These are phyloP conservation scores for Sugiyamaella sp. DNA, from an alignment of 1,139 yeast genomes.

Conservation along the genomic window DNA sequence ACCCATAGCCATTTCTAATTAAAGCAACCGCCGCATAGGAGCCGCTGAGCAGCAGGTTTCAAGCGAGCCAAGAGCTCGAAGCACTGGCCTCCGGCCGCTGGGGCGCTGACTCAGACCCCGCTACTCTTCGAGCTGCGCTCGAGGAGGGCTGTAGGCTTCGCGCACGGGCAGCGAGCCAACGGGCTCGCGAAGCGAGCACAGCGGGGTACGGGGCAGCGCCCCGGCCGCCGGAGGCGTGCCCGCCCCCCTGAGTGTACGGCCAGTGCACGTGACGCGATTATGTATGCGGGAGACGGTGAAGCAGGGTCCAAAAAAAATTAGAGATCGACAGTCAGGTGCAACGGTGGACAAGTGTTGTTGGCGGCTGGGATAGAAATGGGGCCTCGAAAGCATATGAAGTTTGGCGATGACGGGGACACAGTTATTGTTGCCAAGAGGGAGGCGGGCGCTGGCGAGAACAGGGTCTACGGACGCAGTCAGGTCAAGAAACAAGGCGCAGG, in stretches of 20 bases:
- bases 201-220: not conserved
- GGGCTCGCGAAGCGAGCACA: not conserved
- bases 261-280: not conserved
- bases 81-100: no score
- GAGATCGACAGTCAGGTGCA: not conserved
- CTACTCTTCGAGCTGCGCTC: no score
- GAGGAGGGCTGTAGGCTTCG: no score
- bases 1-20: not conserved
- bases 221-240: not conserved
- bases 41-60: no score
- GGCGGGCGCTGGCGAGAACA: not conserved
- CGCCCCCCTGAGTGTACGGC: not conserved
- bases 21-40: no score
- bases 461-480: conserved; percentile 5
- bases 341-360: not conserved
- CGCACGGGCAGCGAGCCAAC: no score
- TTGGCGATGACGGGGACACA: conserved; percentile 28
- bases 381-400: conserved; percentile 36
- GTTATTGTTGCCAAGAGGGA: not conserved
- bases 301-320: conserved; percentile 11
- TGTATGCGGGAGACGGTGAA: not conserved
- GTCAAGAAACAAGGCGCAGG: not conserved
- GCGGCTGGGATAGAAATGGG: conserved; percentile 27
- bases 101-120: no score
- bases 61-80: not conserved